phyloP scores from a whole-genome alignment of 345 rosid species.

The Dimocarpus longan region DNA sequence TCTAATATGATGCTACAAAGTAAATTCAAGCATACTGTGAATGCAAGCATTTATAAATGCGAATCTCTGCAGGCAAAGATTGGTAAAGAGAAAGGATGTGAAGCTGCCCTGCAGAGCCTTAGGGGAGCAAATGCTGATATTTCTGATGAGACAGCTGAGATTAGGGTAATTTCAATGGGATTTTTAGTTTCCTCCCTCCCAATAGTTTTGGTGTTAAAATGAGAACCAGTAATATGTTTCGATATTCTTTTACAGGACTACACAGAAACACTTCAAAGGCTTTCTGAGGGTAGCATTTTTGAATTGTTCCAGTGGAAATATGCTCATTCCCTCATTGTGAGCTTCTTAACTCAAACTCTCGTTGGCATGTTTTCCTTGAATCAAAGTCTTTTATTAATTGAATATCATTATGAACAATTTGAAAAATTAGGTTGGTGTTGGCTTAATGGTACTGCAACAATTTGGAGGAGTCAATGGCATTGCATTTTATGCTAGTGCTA shows the following conservation, averaged over 20 bases:
- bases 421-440: slow-evolving; percentile 57
- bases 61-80: slow-evolving; percentile 47
- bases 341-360: slow-evolving; percentile 10
- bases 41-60: neutral
- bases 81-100: slow-evolving; percentile 49
- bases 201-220: neutral
- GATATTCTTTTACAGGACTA: slow-evolving; percentile 29
- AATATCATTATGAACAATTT: neutral
- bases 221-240: neutral
- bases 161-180: slow-evolving; percentile 41
- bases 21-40: neutral
- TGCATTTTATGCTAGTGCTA: slow-evolving; percentile 55
- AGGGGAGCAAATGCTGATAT: slow-evolving; percentile 53
- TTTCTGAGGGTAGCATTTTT: slow-evolving; percentile 41
- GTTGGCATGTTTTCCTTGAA: neutral
- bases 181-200: neutral
- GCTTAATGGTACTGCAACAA: slow-evolving; percentile 80
- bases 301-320: slow-evolving; percentile 45
- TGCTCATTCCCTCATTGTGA: slow-evolving; percentile 42
- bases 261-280: slow-evolving; percentile 40
- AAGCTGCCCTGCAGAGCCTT: slow-evolving; percentile 48
- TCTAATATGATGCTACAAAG: neutral
- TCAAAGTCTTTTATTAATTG: neutral
- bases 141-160: slow-evolving; percentile 57
- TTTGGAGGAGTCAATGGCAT: slow-evolving; percentile 72